phyloP scores from a whole-genome alignment of 2,329 filamentous ascomycete genomes.

The Fusarium sarcochroum region DNA sequence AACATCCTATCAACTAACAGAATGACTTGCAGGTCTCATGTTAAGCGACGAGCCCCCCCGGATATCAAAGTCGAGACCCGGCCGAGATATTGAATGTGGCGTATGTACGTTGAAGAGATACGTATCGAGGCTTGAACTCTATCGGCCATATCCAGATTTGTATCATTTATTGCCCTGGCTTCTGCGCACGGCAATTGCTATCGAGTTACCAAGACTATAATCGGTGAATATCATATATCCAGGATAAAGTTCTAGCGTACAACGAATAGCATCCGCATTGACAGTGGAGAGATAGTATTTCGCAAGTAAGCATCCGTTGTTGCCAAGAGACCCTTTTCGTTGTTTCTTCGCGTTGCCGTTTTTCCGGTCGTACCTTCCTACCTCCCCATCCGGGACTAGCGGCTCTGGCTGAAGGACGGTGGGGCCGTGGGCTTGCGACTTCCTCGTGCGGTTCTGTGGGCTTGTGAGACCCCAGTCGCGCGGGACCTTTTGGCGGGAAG shows the following conservation, averaged over 20 bases:
- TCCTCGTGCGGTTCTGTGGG: constrained; percentile 46
- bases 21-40: constrained; percentile 33
- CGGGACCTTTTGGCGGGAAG: constrained; percentile 51
- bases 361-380: constrained; percentile 22
- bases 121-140: constrained; percentile 30
- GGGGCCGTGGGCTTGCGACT: constrained; percentile 38
- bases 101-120: constrained; percentile 26
- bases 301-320: background rate
- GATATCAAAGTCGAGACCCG: constrained; percentile 39
- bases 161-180: background rate
- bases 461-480: constrained; percentile 42
- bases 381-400: constrained; percentile 47
- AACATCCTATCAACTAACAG: background rate
- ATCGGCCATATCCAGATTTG: constrained; percentile 18
- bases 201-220: background rate
- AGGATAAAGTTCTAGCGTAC: constrained; percentile 21
- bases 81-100: constrained; percentile 41
- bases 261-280: constrained; percentile 18
- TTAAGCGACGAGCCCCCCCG: constrained; percentile 16
- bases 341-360: constrained; percentile 37
- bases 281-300: constrained; percentile 13
- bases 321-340: constrained; percentile 21
- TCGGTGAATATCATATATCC: constrained; percentile 7
- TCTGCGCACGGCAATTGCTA: constrained; percentile 18
- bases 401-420: constrained; percentile 29